Evolutionary conservation across 306 rosid species (phyloP).

Genomic region (Bauhinia variegata): DNA sequence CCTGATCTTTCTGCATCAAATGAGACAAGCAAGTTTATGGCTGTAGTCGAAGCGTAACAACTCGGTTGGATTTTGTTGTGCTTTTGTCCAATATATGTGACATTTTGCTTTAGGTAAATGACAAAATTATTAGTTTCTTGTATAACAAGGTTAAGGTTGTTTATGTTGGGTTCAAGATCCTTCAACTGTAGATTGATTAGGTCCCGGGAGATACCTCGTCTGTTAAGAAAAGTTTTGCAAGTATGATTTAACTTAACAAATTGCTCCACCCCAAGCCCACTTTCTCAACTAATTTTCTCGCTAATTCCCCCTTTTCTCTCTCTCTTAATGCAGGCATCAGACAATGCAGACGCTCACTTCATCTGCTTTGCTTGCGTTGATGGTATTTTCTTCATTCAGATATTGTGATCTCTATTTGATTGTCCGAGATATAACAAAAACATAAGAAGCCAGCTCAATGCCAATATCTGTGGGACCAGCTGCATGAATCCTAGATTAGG

Average conservation of each 20-base stretch:
- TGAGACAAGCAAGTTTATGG: neutral
- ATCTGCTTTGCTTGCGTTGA: slow-evolving; percentile 81
- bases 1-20: neutral
- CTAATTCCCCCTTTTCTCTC: slow-evolving; percentile 8
- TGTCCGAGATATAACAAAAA: slow-evolving; percentile 14
- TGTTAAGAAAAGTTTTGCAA: neutral
- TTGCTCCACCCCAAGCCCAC: neutral
- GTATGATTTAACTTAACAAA: too few relatives aligned
- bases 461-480: neutral
- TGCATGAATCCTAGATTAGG: neutral
- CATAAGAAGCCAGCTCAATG: neutral
- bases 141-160: neutral
- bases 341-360: slow-evolving; percentile 72
- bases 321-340: slow-evolving; percentile 63
- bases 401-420: slow-evolving; percentile 14
- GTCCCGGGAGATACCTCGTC: slow-evolving; percentile 13
- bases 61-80: neutral
- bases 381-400: slow-evolving; percentile 47
- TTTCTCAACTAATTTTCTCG: neutral
- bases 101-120: neutral
- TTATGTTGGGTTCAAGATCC: slow-evolving; percentile 10
- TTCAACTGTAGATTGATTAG: slow-evolving; percentile 13
- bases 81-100: neutral
- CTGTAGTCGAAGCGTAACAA: neutral
- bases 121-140: neutral